Evolutionary conservation across 139 green algal species (phyloP).

Genomic region (Haematococcus lacustris): DNA sequence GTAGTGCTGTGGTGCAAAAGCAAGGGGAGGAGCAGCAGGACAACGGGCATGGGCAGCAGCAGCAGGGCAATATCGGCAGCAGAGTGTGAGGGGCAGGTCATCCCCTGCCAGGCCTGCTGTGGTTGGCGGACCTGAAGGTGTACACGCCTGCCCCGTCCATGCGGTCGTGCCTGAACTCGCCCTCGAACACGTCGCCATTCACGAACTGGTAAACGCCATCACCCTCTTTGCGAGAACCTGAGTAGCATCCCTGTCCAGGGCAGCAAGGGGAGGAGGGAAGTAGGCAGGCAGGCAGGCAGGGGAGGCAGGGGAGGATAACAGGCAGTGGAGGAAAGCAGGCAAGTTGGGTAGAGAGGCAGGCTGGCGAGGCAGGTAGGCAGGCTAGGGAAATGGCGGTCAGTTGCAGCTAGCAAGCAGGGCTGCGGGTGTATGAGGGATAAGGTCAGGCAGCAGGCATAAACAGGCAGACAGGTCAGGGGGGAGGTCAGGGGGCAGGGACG

Average conservation of each 20-base stretch:
- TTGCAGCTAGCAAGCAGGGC: background rate
- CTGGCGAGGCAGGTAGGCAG: background rate
- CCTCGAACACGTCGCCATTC: slow-evolving; percentile 61
- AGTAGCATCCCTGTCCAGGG: slow-evolving; percentile 54
- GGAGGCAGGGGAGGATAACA: too few species aligned
- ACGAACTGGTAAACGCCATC: slow-evolving; percentile 59
- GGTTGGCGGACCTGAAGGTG: slow-evolving; percentile 33
- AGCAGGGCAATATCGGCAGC: too few species aligned
- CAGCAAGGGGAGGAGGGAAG: too few species aligned
- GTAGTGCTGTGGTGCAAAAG: too few species aligned
- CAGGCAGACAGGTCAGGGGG: too few species aligned
- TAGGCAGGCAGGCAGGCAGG: too few species aligned
- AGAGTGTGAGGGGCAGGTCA: background rate
- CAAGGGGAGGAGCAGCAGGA: too few species aligned
- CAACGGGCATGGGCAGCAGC: too few species aligned
- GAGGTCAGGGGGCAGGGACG: too few species aligned
- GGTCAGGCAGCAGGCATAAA: background rate
- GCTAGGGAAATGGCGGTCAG: background rate
- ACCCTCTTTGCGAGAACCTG: slow-evolving; percentile 44
- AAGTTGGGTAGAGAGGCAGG: background rate
- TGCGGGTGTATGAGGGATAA: background rate
- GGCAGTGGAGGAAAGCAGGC: background rate
- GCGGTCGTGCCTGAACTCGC: slow-evolving; percentile 54
- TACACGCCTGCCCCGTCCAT: slow-evolving; percentile 62
- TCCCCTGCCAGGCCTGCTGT: background rate